phyloP scores from a whole-genome alignment of 768 basidiomycete genomes.

The Pisolithus orientalis region DNA sequence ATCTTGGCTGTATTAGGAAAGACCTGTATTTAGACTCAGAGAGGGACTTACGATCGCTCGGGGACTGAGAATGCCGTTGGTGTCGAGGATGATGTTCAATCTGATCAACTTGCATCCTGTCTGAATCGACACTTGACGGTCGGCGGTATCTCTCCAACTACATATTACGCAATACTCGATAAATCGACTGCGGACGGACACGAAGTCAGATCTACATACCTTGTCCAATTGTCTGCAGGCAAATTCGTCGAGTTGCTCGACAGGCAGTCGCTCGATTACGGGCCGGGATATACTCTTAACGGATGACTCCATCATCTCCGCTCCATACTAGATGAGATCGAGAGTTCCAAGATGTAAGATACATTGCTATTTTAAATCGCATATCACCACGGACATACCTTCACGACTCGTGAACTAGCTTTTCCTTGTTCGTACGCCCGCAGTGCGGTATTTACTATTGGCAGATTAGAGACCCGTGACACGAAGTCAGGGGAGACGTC shows the following conservation, averaged over 20 bases:
- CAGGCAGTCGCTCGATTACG: slow-evolving; percentile 73
- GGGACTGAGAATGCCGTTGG: background rate
- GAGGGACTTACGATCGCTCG: background rate
- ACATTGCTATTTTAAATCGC: slow-evolving; percentile 1
- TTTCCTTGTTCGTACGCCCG: slow-evolving; percentile 78
- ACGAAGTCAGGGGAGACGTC: slow-evolving; percentile 30
- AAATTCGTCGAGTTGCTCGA: slow-evolving; percentile 77
- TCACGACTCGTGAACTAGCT: slow-evolving; percentile 77
- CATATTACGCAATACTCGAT: background rate
- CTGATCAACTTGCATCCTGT: slow-evolving; percentile 24
- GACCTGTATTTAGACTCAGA: slow-evolving; percentile 3
- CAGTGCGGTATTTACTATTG: slow-evolving; percentile 67
- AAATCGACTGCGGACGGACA: background rate
- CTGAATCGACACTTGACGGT: slow-evolving; percentile 26
- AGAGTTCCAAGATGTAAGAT: background rate
- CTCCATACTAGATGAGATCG: slow-evolving; percentile 58
- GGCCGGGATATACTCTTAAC: slow-evolving; percentile 77
- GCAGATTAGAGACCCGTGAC: slow-evolving; percentile 59
- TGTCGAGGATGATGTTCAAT: background rate
- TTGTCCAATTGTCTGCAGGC: slow-evolving; percentile 83
- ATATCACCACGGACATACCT: slow-evolving; percentile 39
- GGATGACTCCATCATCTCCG: slow-evolving; percentile 80
- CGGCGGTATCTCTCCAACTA: slow-evolving; percentile 49
- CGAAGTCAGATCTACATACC: slow-evolving; percentile 37
- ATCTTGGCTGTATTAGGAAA: slow-evolving; percentile 1